Evolutionary conservation across 1,284 basidiomycete genomes (phyloP), one percentile per base, ranked within the genome.

Genomic region (Neonothopanus nambi): DNA sequence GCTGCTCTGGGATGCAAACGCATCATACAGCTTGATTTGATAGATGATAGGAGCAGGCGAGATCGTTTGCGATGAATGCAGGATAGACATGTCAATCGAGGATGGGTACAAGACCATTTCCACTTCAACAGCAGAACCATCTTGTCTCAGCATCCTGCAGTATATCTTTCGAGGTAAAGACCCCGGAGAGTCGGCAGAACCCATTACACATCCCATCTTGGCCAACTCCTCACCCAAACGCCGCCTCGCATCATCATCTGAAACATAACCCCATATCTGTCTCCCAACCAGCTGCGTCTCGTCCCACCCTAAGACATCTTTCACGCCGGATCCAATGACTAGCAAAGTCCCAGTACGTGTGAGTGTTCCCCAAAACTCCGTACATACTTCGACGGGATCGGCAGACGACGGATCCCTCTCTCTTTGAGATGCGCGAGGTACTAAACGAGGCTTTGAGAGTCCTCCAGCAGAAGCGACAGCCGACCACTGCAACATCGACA

Each of bases 201-300:
- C n/a, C 48, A 51, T 44, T 55, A 40, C 9, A 58, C 51, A 20
- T 20, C 66, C 65, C 17, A 66, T 51, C 26, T 50, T 35, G 8
- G 13, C 40, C 21, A 72, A 56, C 13, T 69, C 68, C 4, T 60
- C 63, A 11, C 58, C 41, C 48, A 57, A 45, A 38, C 42, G 48
- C 43, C 36, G 37, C 41, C 50, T 53, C 56, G 49, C 53, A 46
- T 59, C 65, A 39, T 57, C 56, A 33, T 66, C 71, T 36, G 63
- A 63, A 44, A 77, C 57, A 57, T 91, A 72, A 60, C 84, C 75
- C 61, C 75, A 73, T 50, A 91, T 66, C 43, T 77, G 75, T 68
- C 82, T 78, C 56, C 89, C 89, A 52, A 90, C 77, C 35, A 91
- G 70, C 65, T 91, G 89, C 43, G 81, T 79, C 5, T 82, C 76